A percentile compares a stretch with the other conserved stretches of the same genome.
Conservation (phyloP, 2,329 filamentous ascomycete species). For the Phialemonium atrogriseum region DNA sequence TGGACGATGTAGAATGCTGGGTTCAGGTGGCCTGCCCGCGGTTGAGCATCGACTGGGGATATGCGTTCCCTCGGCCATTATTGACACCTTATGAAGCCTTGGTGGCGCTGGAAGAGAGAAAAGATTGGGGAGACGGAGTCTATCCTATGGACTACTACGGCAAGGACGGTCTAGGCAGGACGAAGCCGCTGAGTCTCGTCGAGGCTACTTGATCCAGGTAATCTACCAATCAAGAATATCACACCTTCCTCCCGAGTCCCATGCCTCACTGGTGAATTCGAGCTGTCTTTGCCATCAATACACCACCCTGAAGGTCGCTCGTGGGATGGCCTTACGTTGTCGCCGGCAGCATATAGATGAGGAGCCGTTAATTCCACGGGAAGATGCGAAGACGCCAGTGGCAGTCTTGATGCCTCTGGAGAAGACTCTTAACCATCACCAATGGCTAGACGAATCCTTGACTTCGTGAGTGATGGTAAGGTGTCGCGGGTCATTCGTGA, state of each 20-base stretch:
- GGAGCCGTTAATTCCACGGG: too few relatives aligned
- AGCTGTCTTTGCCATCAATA: constrained; percentile 1
- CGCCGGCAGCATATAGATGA: too few relatives aligned
- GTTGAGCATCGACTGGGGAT: constrained; percentile 97
- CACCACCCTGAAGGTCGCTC: too few relatives aligned
- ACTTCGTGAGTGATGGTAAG: too few relatives aligned
- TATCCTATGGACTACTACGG: constrained; percentile 99
- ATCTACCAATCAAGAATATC: not conserved
- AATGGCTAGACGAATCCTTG: too few relatives aligned
- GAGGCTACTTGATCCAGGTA: constrained; percentile 1
- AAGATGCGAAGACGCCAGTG: too few relatives aligned
- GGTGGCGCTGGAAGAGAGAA: constrained; percentile 70
- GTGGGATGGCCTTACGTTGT: too few relatives aligned
- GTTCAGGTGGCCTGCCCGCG: constrained; percentile 97
- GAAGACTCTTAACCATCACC: not conserved
- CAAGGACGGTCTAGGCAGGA: constrained; percentile 80
- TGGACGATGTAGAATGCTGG: constrained; percentile 94
- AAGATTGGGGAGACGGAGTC: constrained; percentile 66
- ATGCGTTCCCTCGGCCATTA: constrained; percentile 82
- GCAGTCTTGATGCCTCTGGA: too few relatives aligned
- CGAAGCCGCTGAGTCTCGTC: constrained; percentile 38
- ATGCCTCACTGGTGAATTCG: constrained; percentile 3
- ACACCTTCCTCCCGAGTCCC: not conserved
- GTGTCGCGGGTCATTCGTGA: too few relatives aligned
- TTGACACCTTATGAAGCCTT: constrained; percentile 93